A percentile compares a stretch with the other conserved stretches of the same genome.
These are phyloP conservation scores for Melocanna baccifera DNA, from an alignment of 176 grass and related monocot species.

Conservation along the genomic window DNA sequence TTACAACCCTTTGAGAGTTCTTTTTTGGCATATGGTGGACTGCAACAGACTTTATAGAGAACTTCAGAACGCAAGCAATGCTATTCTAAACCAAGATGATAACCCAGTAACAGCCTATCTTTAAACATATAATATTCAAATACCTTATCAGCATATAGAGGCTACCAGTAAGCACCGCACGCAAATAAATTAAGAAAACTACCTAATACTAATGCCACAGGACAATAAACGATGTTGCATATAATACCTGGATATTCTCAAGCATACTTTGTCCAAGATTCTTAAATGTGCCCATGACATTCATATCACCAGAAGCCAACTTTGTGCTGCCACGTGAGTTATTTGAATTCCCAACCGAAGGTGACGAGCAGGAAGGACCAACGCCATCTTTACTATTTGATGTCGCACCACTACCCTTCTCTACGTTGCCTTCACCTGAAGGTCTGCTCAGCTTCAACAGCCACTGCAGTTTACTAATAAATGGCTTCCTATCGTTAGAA, in stretches of 20 bases:
- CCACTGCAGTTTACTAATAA: conserved; percentile 81
- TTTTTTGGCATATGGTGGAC: background rate
- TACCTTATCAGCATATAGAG: background rate
- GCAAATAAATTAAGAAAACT: background rate
- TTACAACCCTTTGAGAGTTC: background rate
- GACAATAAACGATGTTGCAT: background rate
- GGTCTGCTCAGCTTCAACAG: conserved; percentile 67
- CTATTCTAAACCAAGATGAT: background rate
- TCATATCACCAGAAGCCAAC: conserved; percentile 56
- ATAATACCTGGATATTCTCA: conserved; percentile 85
- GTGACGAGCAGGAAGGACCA: background rate
- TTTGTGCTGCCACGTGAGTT: conserved; percentile 14
- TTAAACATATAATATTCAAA: background rate
- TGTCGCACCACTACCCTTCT: conserved; percentile 39
- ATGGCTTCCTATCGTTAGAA: conserved; percentile 60
- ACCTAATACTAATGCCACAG: background rate
- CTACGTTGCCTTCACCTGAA: conserved; percentile 36
- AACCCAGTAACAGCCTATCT: background rate
- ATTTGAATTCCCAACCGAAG: conserved; percentile 38
- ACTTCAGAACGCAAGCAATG: background rate
- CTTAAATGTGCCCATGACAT: conserved; percentile 67
- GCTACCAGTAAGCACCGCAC: background rate
- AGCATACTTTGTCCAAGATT: conserved; percentile 92
- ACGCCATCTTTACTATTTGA: conserved; percentile 22
- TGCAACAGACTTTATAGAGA: background rate